phyloP scores from a whole-genome alignment of 805 yeast genomes.

The Candida ponderosae region DNA sequence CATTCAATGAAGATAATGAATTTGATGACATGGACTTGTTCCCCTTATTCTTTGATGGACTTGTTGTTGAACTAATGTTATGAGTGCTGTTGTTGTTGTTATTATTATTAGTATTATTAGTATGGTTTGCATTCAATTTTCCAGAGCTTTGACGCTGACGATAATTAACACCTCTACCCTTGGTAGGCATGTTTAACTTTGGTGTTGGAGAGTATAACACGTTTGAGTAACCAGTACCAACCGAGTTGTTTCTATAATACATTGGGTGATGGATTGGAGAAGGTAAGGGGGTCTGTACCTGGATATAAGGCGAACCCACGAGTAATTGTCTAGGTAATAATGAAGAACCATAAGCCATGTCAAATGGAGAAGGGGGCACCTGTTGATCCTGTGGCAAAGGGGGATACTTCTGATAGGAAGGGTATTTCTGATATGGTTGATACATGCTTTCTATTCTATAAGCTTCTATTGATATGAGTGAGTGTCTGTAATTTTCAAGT shows the following conservation, averaged over 20 bases:
- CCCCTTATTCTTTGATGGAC: background rate
- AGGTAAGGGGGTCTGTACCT: slow-evolving; percentile 29
- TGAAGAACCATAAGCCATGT: slow-evolving; percentile 49
- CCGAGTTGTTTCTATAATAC: slow-evolving; percentile 4
- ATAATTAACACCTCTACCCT: slow-evolving; percentile 4
- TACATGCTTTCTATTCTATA: background rate
- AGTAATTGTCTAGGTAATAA: slow-evolving; percentile 58
- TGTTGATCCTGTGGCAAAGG: slow-evolving; percentile 7
- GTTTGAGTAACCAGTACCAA: slow-evolving; percentile 4
- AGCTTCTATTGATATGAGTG: no score
- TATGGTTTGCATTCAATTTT: background rate
- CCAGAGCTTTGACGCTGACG: background rate
- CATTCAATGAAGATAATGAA: slow-evolving; percentile 1
- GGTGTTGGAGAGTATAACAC: slow-evolving; percentile 13
- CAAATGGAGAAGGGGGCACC: slow-evolving; percentile 49
- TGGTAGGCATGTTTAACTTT: slow-evolving; percentile 14
- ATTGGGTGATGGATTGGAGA: slow-evolving; percentile 14
- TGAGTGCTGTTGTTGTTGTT: background rate
- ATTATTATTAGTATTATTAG: background rate
- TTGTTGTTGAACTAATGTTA: background rate
- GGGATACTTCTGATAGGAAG: slow-evolving; percentile 16
- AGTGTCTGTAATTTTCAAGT: no score
- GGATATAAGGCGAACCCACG: slow-evolving; percentile 50
- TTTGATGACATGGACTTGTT: background rate
- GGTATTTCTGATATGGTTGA: background rate